These are phyloP conservation scores for Batrachochytrium dendrobatidis DNA, from an alignment of 371 early-diverging fungal genomes.

Conservation along the genomic window DNA sequence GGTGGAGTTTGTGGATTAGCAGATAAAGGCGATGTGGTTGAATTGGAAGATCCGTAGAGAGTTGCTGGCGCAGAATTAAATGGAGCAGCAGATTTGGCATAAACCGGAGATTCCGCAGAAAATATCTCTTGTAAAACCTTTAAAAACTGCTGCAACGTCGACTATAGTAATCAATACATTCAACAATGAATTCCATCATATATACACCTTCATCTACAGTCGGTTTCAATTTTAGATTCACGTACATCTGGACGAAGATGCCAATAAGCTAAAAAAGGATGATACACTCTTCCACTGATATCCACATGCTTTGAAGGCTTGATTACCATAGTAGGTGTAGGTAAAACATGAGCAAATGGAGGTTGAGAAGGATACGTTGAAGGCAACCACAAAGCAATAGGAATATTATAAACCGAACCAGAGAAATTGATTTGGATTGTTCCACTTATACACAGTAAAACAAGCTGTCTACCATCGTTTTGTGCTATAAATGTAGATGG, in stretches of 20 bases:
- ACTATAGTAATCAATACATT: constrained; percentile 31
- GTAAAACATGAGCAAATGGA: constrained; percentile 79
- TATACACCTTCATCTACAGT: constrained; percentile 30
- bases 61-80: neutral
- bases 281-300: constrained; percentile 71
- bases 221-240: neutral
- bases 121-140: constrained; percentile 65
- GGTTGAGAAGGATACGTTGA: constrained; percentile 69
- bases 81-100: constrained; percentile 56
- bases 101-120: constrained; percentile 72
- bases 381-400: constrained; percentile 84
- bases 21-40: neutral
- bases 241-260: constrained; percentile 28
- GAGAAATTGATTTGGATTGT: constrained; percentile 81
- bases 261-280: constrained; percentile 69
- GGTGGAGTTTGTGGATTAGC: too few relatives aligned
- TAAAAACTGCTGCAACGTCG: constrained; percentile 56
- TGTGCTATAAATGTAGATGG: constrained; percentile 28
- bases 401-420: constrained; percentile 83
- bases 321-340: constrained; percentile 81
- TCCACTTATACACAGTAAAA: constrained; percentile 65
- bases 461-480: constrained; percentile 64
- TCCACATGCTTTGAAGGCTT: constrained; percentile 75
- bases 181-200: constrained; percentile 34
- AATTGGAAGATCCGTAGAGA: neutral